Conservation (phyloP, 306 rosid genomes). For the Clitoria ternatea region DNA sequence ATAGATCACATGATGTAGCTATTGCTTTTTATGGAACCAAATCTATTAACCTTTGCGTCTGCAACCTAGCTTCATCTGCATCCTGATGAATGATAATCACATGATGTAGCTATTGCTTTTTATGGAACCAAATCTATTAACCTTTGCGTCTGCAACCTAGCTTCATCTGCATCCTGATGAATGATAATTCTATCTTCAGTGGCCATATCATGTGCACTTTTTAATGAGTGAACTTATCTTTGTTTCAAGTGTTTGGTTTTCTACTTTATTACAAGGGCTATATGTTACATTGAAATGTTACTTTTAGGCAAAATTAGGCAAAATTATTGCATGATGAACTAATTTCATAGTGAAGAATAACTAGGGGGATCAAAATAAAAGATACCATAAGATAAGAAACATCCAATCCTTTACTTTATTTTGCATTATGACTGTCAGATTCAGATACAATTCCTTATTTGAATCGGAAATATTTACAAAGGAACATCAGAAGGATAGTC, state of each 20-base stretch:
- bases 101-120: neutral
- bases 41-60: neutral
- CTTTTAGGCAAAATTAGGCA: neutral
- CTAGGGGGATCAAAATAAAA: neutral
- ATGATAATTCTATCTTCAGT: neutral
- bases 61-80: neutral
- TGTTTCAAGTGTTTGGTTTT: neutral
- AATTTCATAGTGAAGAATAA: neutral
- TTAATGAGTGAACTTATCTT: neutral
- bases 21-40: neutral
- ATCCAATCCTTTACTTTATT: conserved; percentile 9
- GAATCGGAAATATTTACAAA: conserved; percentile 35
- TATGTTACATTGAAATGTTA: neutral
- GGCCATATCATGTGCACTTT: neutral
- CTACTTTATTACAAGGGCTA: neutral
- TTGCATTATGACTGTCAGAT: neutral
- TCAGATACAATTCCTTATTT: conserved; percentile 12
- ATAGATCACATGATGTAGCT: neutral
- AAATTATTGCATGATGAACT: neutral
- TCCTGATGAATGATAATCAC: neutral
- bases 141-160: neutral
- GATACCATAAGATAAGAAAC: neutral
- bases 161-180: neutral
- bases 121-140: neutral
- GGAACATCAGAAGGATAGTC: conserved; percentile 70